Percentiles rank a stretch among this genome's conserved stretches.
phyloP scores from a whole-genome alignment of 441 rosid species.

The Flueggea neowawraea region DNA sequence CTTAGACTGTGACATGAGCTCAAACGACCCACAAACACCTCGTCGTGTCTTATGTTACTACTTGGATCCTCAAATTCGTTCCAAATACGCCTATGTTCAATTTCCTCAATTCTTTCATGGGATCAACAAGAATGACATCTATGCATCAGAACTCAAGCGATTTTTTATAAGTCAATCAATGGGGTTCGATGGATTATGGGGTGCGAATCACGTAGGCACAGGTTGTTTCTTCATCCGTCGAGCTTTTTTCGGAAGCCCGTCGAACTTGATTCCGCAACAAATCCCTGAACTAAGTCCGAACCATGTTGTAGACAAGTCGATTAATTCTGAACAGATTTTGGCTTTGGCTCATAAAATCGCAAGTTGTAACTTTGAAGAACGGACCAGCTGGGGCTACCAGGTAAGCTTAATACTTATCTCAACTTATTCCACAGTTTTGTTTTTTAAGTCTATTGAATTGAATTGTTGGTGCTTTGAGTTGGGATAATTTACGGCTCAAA shows the following conservation, averaged over 20 bases:
- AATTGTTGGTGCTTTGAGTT: no score
- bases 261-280: slow-evolving; percentile 13
- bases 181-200: slow-evolving; percentile 41
- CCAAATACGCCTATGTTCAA: slow-evolving; percentile 38
- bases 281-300: slow-evolving; percentile 31
- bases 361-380: slow-evolving; percentile 42
- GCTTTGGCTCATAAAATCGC: slow-evolving; percentile 49
- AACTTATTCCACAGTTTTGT: no score
- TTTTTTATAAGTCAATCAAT: slow-evolving; percentile 18
- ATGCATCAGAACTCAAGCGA: slow-evolving; percentile 29
- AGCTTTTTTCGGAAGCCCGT: slow-evolving; percentile 45
- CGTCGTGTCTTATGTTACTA: slow-evolving; percentile 41
- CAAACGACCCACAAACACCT: slow-evolving; percentile 49
- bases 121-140: slow-evolving; percentile 41
- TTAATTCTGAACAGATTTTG: slow-evolving; percentile 24
- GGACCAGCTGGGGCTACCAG: slow-evolving; percentile 65
- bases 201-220: slow-evolving; percentile 37
- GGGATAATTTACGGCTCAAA: no score
- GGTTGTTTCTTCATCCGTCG: slow-evolving; percentile 50
- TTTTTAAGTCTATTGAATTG: no score
- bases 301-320: slow-evolving; percentile 21
- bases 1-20: slow-evolving; percentile 64
- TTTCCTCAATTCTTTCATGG: slow-evolving; percentile 54
- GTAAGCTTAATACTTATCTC: slow-evolving; percentile 13
- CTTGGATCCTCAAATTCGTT: slow-evolving; percentile 25